Conservation (phyloP, 2,329 filamentous ascomycete species). For the Chaetomium sp. region DNA sequence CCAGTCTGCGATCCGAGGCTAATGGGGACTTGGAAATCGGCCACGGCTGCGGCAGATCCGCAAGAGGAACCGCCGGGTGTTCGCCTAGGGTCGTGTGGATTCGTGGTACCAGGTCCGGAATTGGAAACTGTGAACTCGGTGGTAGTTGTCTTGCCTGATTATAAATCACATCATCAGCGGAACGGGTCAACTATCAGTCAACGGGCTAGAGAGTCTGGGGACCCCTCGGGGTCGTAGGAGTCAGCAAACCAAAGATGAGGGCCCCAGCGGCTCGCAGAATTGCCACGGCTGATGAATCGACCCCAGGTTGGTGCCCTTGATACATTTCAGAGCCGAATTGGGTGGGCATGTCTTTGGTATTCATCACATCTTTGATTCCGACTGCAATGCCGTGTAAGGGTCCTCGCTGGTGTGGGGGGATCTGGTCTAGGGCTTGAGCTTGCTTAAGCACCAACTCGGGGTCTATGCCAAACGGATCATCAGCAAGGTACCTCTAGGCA, state of each 20-base stretch:
- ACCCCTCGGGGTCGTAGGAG: no score
- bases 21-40: slow-evolving; percentile 63
- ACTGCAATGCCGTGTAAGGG: slow-evolving; percentile 60
- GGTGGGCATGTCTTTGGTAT: slow-evolving; percentile 63
- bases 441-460: slow-evolving; percentile 34
- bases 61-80: slow-evolving; percentile 70
- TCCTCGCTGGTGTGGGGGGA: slow-evolving; percentile 52
- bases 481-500: no score
- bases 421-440: slow-evolving; percentile 52
- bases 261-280: slow-evolving; percentile 58
- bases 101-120: slow-evolving; percentile 56
- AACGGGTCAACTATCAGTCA: no score
- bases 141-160: slow-evolving; percentile 57
- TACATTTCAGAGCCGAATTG: slow-evolving; percentile 59
- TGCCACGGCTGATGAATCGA: slow-evolving; percentile 57
- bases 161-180: background rate
- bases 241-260: slow-evolving; percentile 50
- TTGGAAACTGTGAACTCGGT: slow-evolving; percentile 65
- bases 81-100: slow-evolving; percentile 54
- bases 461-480: background rate
- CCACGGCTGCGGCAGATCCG: slow-evolving; percentile 67
- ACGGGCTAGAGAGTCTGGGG: no score
- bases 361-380: slow-evolving; percentile 63
- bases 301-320: slow-evolving; percentile 44
- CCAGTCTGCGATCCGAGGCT: slow-evolving; percentile 67